Evolutionary conservation across 305 asterid genomes (phyloP), one percentile per base, ranked within the genome.

Genomic region (Euphrasia arctica): DNA sequence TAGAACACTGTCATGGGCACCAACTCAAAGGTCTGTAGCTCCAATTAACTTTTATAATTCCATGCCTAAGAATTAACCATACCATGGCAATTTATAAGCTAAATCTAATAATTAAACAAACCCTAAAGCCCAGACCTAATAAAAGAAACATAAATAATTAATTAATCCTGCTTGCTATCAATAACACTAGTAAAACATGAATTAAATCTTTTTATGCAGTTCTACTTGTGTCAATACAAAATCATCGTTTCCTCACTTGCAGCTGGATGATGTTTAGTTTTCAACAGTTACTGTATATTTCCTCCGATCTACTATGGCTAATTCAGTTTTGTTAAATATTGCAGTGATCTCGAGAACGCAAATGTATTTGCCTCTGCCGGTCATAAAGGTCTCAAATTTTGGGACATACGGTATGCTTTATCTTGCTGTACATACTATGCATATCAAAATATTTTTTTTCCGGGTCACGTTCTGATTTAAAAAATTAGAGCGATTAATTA

Each of bases 1-100:
- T 67, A 88, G 97, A 72, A 70, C 96, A 10, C 79, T 93, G 62
- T 80, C 94, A 55, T 93, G 97, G 96, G 88, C 91, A 72, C 97
- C 97, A n/a, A 59, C 60, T 68, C 83, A 69, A 66, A 82, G 94
- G 98, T 90, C 68, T 11, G 86, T 75, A 47, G 62, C 64, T 27
- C 63, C 77, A 25, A 9, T 36, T 18, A 18, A 18, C 22, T 18
- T 18, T 18, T 18, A 18, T 18, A 18, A 18, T 18, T 18, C 22
- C 22, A 18, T 18, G 22, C 22, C 22, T 18, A 18, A 18, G 22
- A 18, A 18, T 18, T 18, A 18, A 18, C 22, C 22, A 18, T 18
- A 18, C 22, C 22, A 18, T 18, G 22, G 22, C 22, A 18, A 18
- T 18, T 18, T 18, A 18, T 18, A 18, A 18, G 22, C 22, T 18